Conservation (phyloP, 2,329 filamentous ascomycete species). For the Shiraia bambusicola region DNA sequence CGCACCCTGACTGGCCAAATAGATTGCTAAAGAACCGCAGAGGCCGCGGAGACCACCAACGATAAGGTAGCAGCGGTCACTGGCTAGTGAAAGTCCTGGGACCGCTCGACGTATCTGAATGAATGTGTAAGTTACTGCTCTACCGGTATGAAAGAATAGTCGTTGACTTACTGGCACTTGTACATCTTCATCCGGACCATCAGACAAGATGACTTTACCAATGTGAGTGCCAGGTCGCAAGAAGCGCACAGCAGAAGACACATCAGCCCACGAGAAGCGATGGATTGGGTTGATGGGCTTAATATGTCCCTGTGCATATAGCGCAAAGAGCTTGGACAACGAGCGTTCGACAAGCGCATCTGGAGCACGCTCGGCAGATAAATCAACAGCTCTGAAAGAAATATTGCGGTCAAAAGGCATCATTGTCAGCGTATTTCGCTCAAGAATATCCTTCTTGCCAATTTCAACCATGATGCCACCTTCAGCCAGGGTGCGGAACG, state of each 20-base stretch:
- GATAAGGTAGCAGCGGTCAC: conserved; percentile 22
- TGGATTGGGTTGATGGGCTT: conserved; percentile 9
- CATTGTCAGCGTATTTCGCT: conserved; percentile 4
- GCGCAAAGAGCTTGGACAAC: neutral
- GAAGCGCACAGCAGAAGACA: conserved; percentile 31
- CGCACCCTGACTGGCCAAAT: conserved; percentile 23
- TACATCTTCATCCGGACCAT: too few species aligned
- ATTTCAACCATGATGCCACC: conserved; percentile 22
- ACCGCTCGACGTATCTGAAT: too few species aligned
- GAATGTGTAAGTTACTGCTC: too few species aligned
- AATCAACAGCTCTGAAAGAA: neutral
- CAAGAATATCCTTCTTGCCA: conserved; percentile 22
- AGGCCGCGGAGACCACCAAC: conserved; percentile 29
- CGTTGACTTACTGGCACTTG: too few species aligned
- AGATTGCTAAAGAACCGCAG: conserved; percentile 13
- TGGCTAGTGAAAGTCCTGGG: too few species aligned
- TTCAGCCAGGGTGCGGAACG: conserved; percentile 49
- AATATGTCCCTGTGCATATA: conserved; percentile 8
- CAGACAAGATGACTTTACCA: conserved; percentile 48
- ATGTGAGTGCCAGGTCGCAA: conserved; percentile 42
- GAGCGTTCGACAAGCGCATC: neutral
- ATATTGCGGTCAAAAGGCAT: conserved; percentile 4
- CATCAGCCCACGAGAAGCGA: conserved; percentile 20
- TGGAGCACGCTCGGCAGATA: neutral
- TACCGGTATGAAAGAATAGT: conserved; percentile 23